phyloP scores from a whole-genome alignment of 139 green algal species.

The Tetraselmis striata region DNA sequence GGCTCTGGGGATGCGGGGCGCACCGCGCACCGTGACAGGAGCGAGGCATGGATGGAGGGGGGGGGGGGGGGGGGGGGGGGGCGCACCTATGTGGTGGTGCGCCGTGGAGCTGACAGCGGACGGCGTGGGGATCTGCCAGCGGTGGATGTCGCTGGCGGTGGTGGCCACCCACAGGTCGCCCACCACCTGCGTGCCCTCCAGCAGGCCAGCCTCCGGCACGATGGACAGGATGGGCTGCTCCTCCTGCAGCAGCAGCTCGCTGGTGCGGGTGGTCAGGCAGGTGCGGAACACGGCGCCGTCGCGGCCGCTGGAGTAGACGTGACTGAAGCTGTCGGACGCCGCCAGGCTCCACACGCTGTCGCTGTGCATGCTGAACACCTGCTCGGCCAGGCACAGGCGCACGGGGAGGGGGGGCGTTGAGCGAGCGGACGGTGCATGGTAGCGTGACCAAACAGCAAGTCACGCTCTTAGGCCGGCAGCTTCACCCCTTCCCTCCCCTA shows the following conservation, averaged over 20 bases:
- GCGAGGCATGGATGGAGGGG: too few relatives aligned
- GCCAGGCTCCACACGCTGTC: constrained; percentile 83
- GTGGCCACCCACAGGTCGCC: constrained; percentile 55
- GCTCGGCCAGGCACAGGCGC: too few relatives aligned
- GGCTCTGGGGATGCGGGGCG: too few relatives aligned
- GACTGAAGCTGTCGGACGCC: constrained; percentile 30
- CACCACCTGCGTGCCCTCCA: neutral
- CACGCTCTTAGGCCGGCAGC: too few relatives aligned
- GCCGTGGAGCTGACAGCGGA: neutral
- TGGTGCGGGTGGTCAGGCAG: constrained; percentile 48
- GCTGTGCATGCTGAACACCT: constrained; percentile 51
- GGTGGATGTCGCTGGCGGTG: constrained; percentile 32
- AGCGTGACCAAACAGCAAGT: too few relatives aligned
- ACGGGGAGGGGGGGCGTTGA: too few relatives aligned
- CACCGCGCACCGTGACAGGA: too few relatives aligned
- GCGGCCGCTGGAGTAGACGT: constrained; percentile 70
- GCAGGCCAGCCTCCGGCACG: constrained; percentile 8
- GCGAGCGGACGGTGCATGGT: too few relatives aligned
- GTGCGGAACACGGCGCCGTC: constrained; percentile 72
- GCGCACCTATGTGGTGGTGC: neutral
- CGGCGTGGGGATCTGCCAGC: neutral
- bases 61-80: too few relatives aligned
- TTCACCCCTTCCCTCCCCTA: too few relatives aligned
- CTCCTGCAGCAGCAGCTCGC: constrained; percentile 67
- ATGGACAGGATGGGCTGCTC: constrained; percentile 51